A percentile compares a stretch with the other conserved stretches of the same genome.
Conservation (phyloP, 2,329 filamentous ascomycete genomes). For the Graphiopsis chlorocephala region DNA sequence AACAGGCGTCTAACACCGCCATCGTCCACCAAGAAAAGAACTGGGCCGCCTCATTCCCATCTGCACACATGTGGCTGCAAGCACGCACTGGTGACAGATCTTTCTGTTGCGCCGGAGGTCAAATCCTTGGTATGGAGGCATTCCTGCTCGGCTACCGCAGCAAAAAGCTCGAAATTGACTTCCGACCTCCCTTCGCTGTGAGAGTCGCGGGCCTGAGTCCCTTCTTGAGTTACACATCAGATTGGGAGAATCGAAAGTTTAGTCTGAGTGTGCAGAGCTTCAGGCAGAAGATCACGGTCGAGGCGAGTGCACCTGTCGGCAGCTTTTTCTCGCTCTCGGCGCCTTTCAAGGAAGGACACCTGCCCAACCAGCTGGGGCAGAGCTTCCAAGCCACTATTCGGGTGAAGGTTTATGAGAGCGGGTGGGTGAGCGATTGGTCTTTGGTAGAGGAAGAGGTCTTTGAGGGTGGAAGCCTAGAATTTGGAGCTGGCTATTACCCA, state of each 20-base stretch:
- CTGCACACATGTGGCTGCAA: conserved; percentile 44
- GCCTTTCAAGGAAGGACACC: conserved; percentile 48
- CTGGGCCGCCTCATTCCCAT: conserved; percentile 48
- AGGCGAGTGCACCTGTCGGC: conserved; percentile 40
- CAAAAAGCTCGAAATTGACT: conserved; percentile 38
- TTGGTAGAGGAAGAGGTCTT: conserved; percentile 41
- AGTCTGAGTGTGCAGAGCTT: conserved; percentile 40
- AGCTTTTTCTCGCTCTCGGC: conserved; percentile 46
- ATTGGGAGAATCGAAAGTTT: conserved; percentile 43
- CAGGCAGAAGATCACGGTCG: conserved; percentile 41
- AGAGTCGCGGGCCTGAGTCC: conserved; percentile 38
- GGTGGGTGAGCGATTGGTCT: conserved; percentile 41
- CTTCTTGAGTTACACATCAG: conserved; percentile 41
- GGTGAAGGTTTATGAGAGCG: conserved; percentile 41
- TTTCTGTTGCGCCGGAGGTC: conserved; percentile 39
- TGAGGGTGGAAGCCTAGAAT: conserved; percentile 47
- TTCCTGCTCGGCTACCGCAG: conserved; percentile 48
- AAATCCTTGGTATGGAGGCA: conserved; percentile 42
- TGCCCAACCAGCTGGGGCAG: conserved; percentile 44
- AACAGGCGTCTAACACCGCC: conserved; percentile 34
- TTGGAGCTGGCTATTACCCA: conserved; percentile 49
- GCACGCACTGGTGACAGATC: conserved; percentile 31
- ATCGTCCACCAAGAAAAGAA: conserved; percentile 52
- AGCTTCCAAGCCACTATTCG: conserved; percentile 48
- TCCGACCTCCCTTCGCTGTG: conserved; percentile 46